Base-by-base conservation (phyloP, 1,139 yeast genomes). In the Scheffersomyces lignicola region DNA sequence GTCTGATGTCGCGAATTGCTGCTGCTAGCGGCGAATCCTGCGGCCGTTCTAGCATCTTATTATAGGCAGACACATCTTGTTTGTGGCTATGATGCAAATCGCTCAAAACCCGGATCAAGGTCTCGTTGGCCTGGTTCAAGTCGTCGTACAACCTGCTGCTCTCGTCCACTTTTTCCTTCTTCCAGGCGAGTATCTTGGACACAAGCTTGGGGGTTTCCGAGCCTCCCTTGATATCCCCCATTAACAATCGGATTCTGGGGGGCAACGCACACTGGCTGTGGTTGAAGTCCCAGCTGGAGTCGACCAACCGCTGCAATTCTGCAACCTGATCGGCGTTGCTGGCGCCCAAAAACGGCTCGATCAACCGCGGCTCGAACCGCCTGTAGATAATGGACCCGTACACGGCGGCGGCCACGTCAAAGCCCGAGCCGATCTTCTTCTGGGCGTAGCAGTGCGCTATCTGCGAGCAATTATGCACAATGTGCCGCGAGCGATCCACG, bases 171-270 rank as follows among this genome's bases (percentile, higher is more conserved):
- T 80, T 62, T 0, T 56, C 59, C 17, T 62, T 57, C 41, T 77
- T 73, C 97, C 98, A 92, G 21, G 62, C 56, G 37, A 81, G 67
- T 2, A 92, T 94, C 45, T 76, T 77, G 2, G 84, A 69, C 1
- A 92, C 97, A 55, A 92, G 69, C 47, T 84, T 85, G 0, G 97
- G 97, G 0, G 98, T 92, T 51, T 89, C 95, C 0, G 96, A 86
- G 0, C 98, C 98, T 10, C 88, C 92, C 22, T 77, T 68, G 13
- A 92, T 86, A 58, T 94, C 98, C 5, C 98, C 98, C 96, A 92
- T 87, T 6, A 92, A 56, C 32, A 94, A 56, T 34, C 76, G 70
- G 18, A 89, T 60, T 1, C 80, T 76, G 1, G 72, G 70, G 0
- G 97, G 97, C 37, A 92, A 62, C 2, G 72, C 58, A 37, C 89